phyloP scores from a whole-genome alignment of 495 filamentous ascomycete genomes.

The Talaromyces ruber region DNA sequence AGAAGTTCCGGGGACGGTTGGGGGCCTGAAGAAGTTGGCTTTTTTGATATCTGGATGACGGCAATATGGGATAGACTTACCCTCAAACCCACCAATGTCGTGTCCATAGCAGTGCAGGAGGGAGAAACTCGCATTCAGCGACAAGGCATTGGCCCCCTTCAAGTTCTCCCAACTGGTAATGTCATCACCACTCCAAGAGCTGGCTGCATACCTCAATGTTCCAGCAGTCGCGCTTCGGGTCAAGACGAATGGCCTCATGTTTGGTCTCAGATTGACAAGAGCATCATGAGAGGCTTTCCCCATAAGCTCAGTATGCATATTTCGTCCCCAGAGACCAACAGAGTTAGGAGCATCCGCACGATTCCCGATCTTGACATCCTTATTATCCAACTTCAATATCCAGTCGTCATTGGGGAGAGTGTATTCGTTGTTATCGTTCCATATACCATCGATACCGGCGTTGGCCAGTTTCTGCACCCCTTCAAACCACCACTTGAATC shows the following conservation, averaged over 20 bases:
- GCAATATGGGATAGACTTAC: slow-evolving; percentile 6
- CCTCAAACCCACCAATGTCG: slow-evolving; percentile 65
- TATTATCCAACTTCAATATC: slow-evolving; percentile 44
- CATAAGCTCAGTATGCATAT: slow-evolving; percentile 56
- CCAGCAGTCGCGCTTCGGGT: slow-evolving; percentile 61
- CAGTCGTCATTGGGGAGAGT: slow-evolving; percentile 56
- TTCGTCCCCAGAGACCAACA: slow-evolving; percentile 57
- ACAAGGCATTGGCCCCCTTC: slow-evolving; percentile 57
- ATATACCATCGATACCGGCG: slow-evolving; percentile 59
- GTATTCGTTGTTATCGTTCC: slow-evolving; percentile 75
- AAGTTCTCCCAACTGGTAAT: slow-evolving; percentile 59
- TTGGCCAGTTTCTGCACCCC: slow-evolving; percentile 51
- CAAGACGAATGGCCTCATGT: slow-evolving; percentile 52
- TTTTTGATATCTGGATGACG: not conserved
- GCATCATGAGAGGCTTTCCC: slow-evolving; percentile 59
- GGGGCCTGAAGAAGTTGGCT: slow-evolving; percentile 30
- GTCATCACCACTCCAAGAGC: slow-evolving; percentile 62
- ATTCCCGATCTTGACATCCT: slow-evolving; percentile 18
- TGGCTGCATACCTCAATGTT: slow-evolving; percentile 56
- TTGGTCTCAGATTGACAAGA: slow-evolving; percentile 43
- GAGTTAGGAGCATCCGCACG: slow-evolving; percentile 16
- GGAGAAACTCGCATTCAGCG: slow-evolving; percentile 57
- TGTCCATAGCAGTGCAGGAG: slow-evolving; percentile 59
- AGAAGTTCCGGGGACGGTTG: slow-evolving; percentile 60
- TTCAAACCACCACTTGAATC: slow-evolving; percentile 63